These are phyloP conservation scores for Colletotrichum nymphaeae DNA, from an alignment of 2,329 filamentous ascomycete species.

Conservation along the genomic window DNA sequence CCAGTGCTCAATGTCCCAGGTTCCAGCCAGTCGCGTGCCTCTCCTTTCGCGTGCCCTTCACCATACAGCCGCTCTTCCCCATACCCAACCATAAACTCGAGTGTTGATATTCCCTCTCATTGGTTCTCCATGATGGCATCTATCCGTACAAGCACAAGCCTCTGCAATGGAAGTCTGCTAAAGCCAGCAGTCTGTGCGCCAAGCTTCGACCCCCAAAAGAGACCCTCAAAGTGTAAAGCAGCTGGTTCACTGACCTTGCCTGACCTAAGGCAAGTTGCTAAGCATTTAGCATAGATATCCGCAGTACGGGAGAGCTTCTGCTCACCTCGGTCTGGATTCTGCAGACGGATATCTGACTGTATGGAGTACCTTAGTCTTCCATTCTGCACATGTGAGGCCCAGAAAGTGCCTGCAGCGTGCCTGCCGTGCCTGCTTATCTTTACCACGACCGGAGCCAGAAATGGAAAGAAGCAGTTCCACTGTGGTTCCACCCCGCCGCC, in stretches of 20 bases:
- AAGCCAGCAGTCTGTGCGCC: constrained; percentile 28
- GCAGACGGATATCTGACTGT: too few relatives aligned
- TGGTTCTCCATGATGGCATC: not conserved
- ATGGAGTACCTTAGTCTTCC: not conserved
- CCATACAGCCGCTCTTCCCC: not conserved
- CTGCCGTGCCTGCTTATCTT: not conserved
- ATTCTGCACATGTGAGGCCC: not conserved
- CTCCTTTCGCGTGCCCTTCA: constrained; percentile 16
- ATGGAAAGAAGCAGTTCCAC: constrained; percentile 16
- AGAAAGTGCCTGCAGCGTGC: not conserved
- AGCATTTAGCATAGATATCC: too few relatives aligned
- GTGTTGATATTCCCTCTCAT: not conserved
- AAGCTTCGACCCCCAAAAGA: constrained; percentile 6
- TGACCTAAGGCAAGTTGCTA: too few relatives aligned
- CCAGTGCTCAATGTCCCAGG: constrained; percentile 27
- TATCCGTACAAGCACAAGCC: constrained; percentile 4
- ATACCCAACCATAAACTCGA: not conserved
- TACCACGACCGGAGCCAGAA: constrained; percentile 10
- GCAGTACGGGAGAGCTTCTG: not conserved
- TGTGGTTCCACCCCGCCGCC: constrained; percentile 6
- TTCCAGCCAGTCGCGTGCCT: constrained; percentile 31
- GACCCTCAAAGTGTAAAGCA: not conserved
- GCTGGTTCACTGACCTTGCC: not conserved
- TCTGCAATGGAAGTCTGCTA: constrained; percentile 11
- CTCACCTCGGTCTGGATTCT: not conserved